phyloP scores from a whole-genome alignment of 768 basidiomycete genomes.

The Auricularia cornea region DNA sequence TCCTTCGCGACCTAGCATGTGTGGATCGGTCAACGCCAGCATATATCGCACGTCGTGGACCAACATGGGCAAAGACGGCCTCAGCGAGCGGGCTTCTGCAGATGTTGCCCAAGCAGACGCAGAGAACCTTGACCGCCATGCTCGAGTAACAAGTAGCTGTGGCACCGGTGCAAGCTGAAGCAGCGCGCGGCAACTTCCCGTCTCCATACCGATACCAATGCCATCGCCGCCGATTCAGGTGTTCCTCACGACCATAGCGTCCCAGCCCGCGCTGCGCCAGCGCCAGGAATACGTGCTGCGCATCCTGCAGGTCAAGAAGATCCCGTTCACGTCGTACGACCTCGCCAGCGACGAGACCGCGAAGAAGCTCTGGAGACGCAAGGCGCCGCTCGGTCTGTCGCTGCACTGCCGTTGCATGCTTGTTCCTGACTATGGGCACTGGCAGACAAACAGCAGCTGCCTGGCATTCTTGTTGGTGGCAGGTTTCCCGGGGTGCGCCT shows the following conservation, averaged over 20 bases:
- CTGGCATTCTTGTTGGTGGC: constrained; percentile 74
- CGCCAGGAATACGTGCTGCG: constrained; percentile 81
- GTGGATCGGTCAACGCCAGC: constrained; percentile 1
- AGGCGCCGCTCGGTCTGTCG: constrained; percentile 53
- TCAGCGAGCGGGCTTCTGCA: constrained; percentile 92
- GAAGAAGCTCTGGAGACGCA: constrained; percentile 73
- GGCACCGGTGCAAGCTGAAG: not conserved
- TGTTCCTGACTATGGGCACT: constrained; percentile 5
- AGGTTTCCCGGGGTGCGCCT: constrained; percentile 59
- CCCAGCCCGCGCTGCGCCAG: constrained; percentile 65
- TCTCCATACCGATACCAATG: constrained; percentile 30
- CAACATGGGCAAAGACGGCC: constrained; percentile 61
- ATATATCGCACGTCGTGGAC: no score
- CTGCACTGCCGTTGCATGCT: not conserved
- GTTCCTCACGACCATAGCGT: constrained; percentile 84
- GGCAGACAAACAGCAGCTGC: constrained; percentile 74
- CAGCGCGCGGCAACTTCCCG: not conserved
- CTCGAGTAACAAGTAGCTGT: no score
- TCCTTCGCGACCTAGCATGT: constrained; percentile 37
- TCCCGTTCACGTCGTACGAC: constrained; percentile 73
- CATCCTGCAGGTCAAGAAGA: constrained; percentile 79
- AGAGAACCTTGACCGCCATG: constrained; percentile 34
- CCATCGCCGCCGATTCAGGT: constrained; percentile 76
- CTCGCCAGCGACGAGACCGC: constrained; percentile 78
- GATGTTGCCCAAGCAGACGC: constrained; percentile 78